Base-by-base conservation (phyloP, 2,329 filamentous ascomycete species). In the Ophiosphaerella narmari region DNA sequence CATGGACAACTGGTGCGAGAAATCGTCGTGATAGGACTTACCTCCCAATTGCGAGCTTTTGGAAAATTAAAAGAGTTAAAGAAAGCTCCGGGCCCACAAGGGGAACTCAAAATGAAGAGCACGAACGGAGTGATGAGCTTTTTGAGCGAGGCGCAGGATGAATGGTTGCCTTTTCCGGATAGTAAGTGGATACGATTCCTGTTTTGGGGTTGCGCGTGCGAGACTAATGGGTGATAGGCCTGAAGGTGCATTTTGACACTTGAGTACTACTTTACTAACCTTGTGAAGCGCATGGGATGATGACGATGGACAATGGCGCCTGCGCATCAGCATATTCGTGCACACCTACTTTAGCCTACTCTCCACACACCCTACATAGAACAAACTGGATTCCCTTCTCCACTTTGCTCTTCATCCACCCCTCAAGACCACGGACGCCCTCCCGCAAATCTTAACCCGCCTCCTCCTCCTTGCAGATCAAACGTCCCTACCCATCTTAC, bases 21-120 rank as follows among this genome's bases (percentile, higher is more conserved):
- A 8, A 41, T 57, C 16, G 43, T 42, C 26, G 36, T 53, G 18
- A 34, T 42, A 11, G 48, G 46, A 11, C 14, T 52, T 12, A 48
- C 43, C 9, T 51, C 54, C n/a, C 57, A 56, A 21, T 31, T 60
- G 42, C 43, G 53, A 14, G 46, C 49, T 3, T 48, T 60, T 31
- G 55, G 38, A 11, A 52, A 47, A 14, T 31, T 53, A 31, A 39
- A 49, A 9, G 42, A 39, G 12, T 32, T 58, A 33, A 50, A 45
- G 38, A 44, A 45, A 16, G 39, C 43, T 12, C 46, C 43, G 4
- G 49, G 41, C 7, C 29, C 29, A 38, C 39, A 33, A 24, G 43
- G 48, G n/a, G 37, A 16, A 7, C 21, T 52, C 21, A 43, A 42
- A 21, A 48, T 14, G 11, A 43, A 33, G 35, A 43, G 33, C 31